A percentile compares a stretch with the other conserved stretches of the same genome.
Conservation (phyloP, 177 flowering plant genomes). For the Telopea speciosissima region DNA sequence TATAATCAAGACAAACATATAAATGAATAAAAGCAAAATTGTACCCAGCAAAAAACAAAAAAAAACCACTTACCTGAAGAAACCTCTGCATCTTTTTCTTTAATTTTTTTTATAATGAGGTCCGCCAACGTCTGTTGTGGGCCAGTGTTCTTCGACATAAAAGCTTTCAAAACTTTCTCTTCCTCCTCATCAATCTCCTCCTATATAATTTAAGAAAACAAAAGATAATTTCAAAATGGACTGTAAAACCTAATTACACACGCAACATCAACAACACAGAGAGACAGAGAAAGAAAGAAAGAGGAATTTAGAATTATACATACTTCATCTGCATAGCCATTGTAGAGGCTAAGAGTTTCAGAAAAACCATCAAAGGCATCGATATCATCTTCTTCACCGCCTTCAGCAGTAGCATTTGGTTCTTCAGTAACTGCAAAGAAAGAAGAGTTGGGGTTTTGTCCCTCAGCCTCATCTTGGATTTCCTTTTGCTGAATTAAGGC, state of each 20-base stretch:
- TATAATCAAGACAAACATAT: too few relatives aligned
- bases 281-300: background rate
- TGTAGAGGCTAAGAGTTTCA: constrained; percentile 61
- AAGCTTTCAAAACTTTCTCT: constrained; percentile 63
- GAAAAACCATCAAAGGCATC: constrained; percentile 61
- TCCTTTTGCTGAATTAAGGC: constrained; percentile 82
- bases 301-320: constrained; percentile 3
- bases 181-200: constrained; percentile 78
- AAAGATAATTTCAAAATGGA: constrained; percentile 2
- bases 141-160: constrained; percentile 51
- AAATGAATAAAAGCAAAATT: too few relatives aligned
- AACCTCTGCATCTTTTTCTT: constrained; percentile 49
- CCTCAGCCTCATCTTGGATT: constrained; percentile 43
- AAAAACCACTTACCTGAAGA: constrained; percentile 28
- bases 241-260: background rate
- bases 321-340: constrained; percentile 42
- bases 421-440: constrained; percentile 21
- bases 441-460: constrained; percentile 22
- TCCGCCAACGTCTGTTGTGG: constrained; percentile 70
- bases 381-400: constrained; percentile 45
- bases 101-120: constrained; percentile 52
- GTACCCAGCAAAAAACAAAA: too few relatives aligned
- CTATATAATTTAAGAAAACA: constrained; percentile 16
- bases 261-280: too few relatives aligned
- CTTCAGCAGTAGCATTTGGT: constrained; percentile 12